These are phyloP conservation scores for Carex kokanica DNA, from an alignment of 176 grass and related monocot genomes.

Conservation along the genomic window DNA sequence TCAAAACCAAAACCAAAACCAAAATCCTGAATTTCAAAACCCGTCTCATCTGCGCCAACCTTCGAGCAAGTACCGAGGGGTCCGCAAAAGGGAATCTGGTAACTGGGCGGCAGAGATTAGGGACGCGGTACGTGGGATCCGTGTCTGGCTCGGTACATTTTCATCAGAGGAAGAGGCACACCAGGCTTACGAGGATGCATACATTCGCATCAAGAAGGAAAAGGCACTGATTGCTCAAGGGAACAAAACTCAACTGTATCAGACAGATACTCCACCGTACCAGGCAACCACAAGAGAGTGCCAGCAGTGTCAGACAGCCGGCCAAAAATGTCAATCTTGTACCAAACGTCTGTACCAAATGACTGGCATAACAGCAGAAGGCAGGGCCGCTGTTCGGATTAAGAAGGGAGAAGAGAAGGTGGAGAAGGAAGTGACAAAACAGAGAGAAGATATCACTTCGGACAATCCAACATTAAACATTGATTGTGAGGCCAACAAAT, in stretches of 20 bases:
- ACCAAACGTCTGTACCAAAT: no score
- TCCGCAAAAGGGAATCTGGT: constrained; percentile 10
- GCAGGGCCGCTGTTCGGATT: no score
- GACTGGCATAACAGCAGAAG: no score
- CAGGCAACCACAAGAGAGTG: background rate
- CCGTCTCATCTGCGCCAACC: background rate
- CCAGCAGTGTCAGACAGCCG: background rate
- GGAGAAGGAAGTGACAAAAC: background rate
- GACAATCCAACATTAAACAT: background rate
- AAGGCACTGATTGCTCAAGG: constrained; percentile 5
- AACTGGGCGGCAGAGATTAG: constrained; percentile 35
- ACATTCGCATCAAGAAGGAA: background rate
- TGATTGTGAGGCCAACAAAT: background rate
- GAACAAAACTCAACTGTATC: background rate
- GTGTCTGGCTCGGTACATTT: constrained; percentile 33
- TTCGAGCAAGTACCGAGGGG: constrained; percentile 25
- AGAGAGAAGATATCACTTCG: background rate
- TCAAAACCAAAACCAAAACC: no score
- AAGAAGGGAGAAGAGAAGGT: no score
- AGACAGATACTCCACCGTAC: background rate
- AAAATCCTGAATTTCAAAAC: constrained; percentile 2
- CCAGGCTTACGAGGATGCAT: constrained; percentile 11
- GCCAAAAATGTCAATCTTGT: background rate
- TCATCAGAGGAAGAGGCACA: constrained; percentile 11
- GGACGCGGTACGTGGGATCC: constrained; percentile 15